Evolutionary conservation across 163 green algal species (phyloP), one percentile per base, ranked within the genome.

Genomic region (Chlamydomonas reinhardtii): DNA sequence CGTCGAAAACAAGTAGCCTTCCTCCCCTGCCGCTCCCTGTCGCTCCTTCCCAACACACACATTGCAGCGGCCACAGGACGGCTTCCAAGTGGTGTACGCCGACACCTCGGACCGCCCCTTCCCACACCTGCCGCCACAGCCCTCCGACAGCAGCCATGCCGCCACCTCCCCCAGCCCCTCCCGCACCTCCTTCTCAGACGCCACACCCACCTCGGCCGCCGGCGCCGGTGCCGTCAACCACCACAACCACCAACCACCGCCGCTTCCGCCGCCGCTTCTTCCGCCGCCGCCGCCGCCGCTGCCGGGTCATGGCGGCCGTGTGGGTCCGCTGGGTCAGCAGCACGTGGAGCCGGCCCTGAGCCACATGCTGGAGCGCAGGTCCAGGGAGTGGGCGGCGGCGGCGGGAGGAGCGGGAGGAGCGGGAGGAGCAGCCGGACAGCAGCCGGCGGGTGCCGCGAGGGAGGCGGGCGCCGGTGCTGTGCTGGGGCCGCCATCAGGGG

Each of bases 21-120:
- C n/a, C n/a, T n/a, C n/a, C n/a, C n/a, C n/a, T n/a, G n/a, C 11
- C 43, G 6, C 43, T 56, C 17, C 48, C 48, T 56, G 6, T 14
- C 48, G 48, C 6, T 17, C 11, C 48, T 54, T 54, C 11, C 48
- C 48, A 2, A 9, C 48, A 14, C 48, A 12, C 48, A 17, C 48
- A n/a, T n/a, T n/a, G 48, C 48, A 56, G 48, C 48, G 48, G 48
- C 70, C 70, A 3, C 69, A 74, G 34, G 16, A 6, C 3, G 19
- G 24, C 37, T 84, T 76, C 65, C 31, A 31, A 1, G 35, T 37
- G 14, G 48, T 78, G 12, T 79, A 54, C 37, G 69, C 70, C 0
- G 80, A 86, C 34, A 73, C 69, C 19, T 78, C 70, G 15, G 80
- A 86, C 35, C 54, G 32, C 34, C 80, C 80, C 56, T 86, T 86